Conservation (phyloP, 208 protist genomes). For the Herpetomonas samuelpessoai region DNA sequence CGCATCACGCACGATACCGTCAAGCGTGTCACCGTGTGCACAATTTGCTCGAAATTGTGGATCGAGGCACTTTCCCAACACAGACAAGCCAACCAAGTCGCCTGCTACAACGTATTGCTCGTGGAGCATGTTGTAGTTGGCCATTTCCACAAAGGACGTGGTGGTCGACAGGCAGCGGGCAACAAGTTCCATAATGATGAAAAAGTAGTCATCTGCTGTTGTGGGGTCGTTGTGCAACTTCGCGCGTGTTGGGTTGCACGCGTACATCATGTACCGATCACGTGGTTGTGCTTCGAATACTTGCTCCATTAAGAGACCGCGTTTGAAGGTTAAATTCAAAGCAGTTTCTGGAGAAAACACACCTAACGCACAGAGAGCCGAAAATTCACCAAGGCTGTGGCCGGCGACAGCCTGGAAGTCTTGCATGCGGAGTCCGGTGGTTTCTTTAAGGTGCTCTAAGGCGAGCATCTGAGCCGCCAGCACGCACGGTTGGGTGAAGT, state of each 20-base stretch:
- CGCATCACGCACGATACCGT: constrained; percentile 44
- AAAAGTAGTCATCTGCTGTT: constrained; percentile 63
- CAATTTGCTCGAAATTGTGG: constrained; percentile 82
- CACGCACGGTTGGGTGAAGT: constrained; percentile 80
- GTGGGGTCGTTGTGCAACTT: constrained; percentile 45
- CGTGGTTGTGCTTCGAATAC: constrained; percentile 29
- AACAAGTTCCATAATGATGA: constrained; percentile 76
- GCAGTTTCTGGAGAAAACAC: constrained; percentile 72
- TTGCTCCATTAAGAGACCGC: constrained; percentile 83
- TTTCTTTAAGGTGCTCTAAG: constrained; percentile 27
- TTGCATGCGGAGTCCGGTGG: constrained; percentile 3
- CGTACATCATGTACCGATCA: constrained; percentile 66
- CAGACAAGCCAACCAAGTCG: constrained; percentile 62
- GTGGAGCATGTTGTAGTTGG: constrained; percentile 70
- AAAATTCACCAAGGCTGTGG: constrained; percentile 90
- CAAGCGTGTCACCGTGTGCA: constrained; percentile 15
- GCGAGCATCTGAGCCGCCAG: constrained; percentile 68
- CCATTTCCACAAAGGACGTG: constrained; percentile 82
- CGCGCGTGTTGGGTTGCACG: constrained; percentile 71
- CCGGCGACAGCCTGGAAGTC: constrained; percentile 45
- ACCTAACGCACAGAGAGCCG: constrained; percentile 62
- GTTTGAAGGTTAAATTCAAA: constrained; percentile 69
- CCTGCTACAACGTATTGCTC: constrained; percentile 87
- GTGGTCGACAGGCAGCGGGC: constrained; percentile 54
- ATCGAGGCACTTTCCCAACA: constrained; percentile 85